phyloP scores from a whole-genome alignment of 192 early-diverging fungal genomes.

The Podila epicladia region DNA sequence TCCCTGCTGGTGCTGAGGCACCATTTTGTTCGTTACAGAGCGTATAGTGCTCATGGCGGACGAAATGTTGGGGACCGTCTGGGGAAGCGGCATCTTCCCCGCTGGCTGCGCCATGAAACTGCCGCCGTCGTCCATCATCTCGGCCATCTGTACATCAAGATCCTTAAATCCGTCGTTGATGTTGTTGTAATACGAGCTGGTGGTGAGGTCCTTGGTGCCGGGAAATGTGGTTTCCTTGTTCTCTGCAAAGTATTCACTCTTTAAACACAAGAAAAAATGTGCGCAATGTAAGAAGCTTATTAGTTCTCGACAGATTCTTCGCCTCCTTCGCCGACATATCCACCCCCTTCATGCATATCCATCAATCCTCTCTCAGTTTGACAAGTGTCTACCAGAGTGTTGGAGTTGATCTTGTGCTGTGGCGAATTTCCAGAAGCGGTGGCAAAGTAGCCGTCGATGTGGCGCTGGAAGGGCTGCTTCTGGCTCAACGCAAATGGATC shows the following conservation, averaged over 20 bases:
- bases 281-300: neutral
- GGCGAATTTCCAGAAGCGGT: neutral
- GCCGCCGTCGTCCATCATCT: too few relatives aligned
- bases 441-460: neutral
- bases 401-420: neutral
- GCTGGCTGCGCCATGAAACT: too few relatives aligned
- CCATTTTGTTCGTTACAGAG: too few relatives aligned
- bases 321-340: too few relatives aligned
- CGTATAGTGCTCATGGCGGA: too few relatives aligned
- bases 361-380: too few relatives aligned
- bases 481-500: neutral
- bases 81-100: too few relatives aligned
- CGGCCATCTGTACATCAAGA: too few relatives aligned
- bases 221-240: neutral
- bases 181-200: too few relatives aligned
- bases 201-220: neutral
- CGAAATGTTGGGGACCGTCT: too few relatives aligned
- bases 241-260: constrained; percentile 14
- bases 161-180: too few relatives aligned
- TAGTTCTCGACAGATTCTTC: neutral
- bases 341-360: neutral
- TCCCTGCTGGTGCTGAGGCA: too few relatives aligned
- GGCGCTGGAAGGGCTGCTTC: neutral
- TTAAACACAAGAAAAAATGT: neutral
- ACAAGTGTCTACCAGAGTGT: neutral